These are phyloP conservation scores for Grigorovia yakushimaensis DNA, from an alignment of 805 yeast genomes.

Conservation along the genomic window DNA sequence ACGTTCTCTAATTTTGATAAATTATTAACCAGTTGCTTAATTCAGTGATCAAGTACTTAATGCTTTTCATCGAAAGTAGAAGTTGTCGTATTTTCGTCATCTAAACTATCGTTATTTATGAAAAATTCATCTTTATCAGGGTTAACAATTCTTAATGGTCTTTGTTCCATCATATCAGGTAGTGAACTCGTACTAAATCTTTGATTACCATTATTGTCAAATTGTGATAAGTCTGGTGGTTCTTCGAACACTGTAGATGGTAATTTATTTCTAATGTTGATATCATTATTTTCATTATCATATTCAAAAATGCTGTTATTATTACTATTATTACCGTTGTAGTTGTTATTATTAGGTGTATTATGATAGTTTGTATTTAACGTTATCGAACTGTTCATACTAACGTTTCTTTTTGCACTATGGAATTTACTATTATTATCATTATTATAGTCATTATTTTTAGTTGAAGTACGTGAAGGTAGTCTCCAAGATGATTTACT, in stretches of 20 bases:
- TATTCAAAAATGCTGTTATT: neutral
- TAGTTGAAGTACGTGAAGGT: constrained; percentile 9
- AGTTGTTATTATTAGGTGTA: neutral
- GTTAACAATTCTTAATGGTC: constrained; percentile 42
- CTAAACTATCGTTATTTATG: neutral
- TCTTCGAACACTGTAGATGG: constrained; percentile 14
- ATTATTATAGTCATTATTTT: neutral
- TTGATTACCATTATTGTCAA: constrained; percentile 32
- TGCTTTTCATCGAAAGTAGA: neutral
- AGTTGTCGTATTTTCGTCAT: neutral
- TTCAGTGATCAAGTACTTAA: too few relatives aligned
- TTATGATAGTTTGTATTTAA: neutral
- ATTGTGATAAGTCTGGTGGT: constrained; percentile 9
- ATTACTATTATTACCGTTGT: neutral
- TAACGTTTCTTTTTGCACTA: neutral
- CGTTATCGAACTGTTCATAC: neutral
- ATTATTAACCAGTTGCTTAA: too few relatives aligned
- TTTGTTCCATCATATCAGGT: constrained; percentile 36
- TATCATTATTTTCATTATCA: neutral
- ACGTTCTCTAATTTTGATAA: neutral
- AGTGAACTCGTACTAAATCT: constrained; percentile 45
- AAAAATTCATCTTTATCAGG: constrained; percentile 19
- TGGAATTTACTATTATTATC: neutral
- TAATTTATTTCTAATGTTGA: neutral
- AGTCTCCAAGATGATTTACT: constrained; percentile 8